Evolutionary conservation across 768 basidiomycete species (phyloP).

Genomic region (Podaxis sp.): DNA sequence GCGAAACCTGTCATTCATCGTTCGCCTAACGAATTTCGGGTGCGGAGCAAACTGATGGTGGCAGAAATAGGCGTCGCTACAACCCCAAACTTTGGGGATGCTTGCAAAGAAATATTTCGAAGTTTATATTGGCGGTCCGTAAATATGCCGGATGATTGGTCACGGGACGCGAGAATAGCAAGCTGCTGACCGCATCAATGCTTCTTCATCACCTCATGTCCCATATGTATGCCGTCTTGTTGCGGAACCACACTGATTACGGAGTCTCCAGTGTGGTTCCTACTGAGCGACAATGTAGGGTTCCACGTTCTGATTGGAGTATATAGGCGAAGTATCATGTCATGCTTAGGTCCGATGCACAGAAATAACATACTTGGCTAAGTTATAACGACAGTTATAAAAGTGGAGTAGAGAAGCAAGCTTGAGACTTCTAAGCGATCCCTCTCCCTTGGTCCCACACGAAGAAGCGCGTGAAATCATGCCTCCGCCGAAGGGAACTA

Average conservation of each 20-base stretch:
- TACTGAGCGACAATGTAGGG: background rate
- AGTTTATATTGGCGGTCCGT: constrained; percentile 2
- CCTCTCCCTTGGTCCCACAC: constrained; percentile 4
- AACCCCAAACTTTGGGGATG: background rate
- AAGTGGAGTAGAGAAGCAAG: background rate
- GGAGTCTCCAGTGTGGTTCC: background rate
- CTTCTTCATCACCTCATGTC: constrained; percentile 5
- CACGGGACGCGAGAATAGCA: constrained; percentile 10
- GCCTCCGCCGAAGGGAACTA: constrained; percentile 40
- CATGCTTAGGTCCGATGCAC: background rate
- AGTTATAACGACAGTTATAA: constrained; percentile 8
- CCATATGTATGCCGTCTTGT: background rate
- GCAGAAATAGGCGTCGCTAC: background rate
- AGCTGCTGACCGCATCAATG: background rate
- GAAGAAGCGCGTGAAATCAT: constrained; percentile 23
- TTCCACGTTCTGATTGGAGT: constrained; percentile 6
- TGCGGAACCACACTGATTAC: background rate
- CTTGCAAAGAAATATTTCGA: background rate
- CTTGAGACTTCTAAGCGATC: background rate
- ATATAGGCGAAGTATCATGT: background rate
- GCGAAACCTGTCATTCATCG: constrained; percentile 7
- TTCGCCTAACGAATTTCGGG: background rate
- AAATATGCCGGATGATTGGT: background rate
- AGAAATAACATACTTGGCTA: constrained; percentile 5
- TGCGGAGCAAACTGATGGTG: background rate